These are phyloP conservation scores for Chalciporus sphaerocephalus DNA, from an alignment of 768 basidiomycete species.

Conservation along the genomic window DNA sequence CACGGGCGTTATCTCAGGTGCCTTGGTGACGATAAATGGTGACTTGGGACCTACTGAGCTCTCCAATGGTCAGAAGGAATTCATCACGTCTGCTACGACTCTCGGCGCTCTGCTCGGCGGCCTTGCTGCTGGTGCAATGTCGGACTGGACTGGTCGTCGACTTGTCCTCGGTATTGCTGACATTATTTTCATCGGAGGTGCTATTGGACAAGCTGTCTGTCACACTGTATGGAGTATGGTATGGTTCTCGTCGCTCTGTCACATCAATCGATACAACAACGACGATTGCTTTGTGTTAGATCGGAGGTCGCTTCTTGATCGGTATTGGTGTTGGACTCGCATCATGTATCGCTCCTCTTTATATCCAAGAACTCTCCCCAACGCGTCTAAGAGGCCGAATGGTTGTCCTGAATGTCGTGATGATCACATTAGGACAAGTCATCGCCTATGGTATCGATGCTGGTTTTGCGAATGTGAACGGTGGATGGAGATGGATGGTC, in stretches of 20 bases:
- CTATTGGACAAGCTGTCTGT: constrained; percentile 65
- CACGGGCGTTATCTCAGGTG: constrained; percentile 76
- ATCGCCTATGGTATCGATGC: constrained; percentile 73
- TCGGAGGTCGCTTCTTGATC: constrained; percentile 70
- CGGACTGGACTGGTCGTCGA: constrained; percentile 67
- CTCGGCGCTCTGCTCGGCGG: constrained; percentile 76
- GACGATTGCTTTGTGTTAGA: constrained; percentile 31
- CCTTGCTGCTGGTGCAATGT: constrained; percentile 61
- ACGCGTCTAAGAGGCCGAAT: constrained; percentile 69
- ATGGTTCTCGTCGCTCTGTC: constrained; percentile 4
- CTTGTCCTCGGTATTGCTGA: constrained; percentile 64
- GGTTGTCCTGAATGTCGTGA: constrained; percentile 79
- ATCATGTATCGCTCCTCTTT: constrained; percentile 73
- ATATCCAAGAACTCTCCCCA: constrained; percentile 80
- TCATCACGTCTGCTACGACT: constrained; percentile 77
- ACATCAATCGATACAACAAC: not conserved
- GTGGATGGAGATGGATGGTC: constrained; percentile 85
- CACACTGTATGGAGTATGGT: constrained; percentile 72
- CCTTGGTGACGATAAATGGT: constrained; percentile 66
- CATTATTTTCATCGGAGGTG: constrained; percentile 70
- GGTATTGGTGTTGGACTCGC: constrained; percentile 73
- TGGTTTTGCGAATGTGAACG: constrained; percentile 51
- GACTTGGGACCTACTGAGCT: constrained; percentile 58
- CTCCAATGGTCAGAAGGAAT: constrained; percentile 70
- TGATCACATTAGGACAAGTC: constrained; percentile 78